phyloP scores from a whole-genome alignment of 345 rosid species.

The Acer yangbiense region DNA sequence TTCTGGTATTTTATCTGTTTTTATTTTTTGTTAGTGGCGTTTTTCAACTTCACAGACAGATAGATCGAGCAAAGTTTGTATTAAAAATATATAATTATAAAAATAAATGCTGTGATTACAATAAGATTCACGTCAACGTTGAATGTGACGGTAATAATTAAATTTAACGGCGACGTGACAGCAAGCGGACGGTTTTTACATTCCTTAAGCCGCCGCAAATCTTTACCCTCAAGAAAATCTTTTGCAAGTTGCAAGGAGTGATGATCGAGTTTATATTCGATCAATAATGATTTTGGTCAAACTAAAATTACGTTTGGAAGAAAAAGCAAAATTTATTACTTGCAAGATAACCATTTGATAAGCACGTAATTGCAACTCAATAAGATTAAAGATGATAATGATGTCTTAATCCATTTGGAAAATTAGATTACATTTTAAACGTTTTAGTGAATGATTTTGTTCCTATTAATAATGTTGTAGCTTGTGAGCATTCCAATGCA shows the following conservation, averaged over 20 bases:
- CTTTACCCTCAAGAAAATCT: neutral
- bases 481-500: too few relatives aligned
- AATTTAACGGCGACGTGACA: conserved; percentile 39
- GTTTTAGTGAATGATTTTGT: neutral
- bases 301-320: neutral
- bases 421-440: neutral
- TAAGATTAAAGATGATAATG: neutral
- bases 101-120: neutral
- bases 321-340: neutral
- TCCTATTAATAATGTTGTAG: neutral
- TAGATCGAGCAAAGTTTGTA: neutral
- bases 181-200: conserved; percentile 15
- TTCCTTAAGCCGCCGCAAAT: conserved; percentile 23
- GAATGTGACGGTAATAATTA: conserved; percentile 31
- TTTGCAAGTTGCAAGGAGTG: neutral
- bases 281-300: conserved; percentile 10
- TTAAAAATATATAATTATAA: neutral
- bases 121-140: conserved; percentile 10
- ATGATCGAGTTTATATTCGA: conserved; percentile 1
- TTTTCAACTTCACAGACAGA: neutral
- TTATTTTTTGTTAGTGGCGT: neutral
- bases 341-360: neutral
- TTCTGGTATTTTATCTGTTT: too few relatives aligned
- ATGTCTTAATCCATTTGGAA: neutral
- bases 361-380: neutral